Base-by-base conservation (phyloP, 768 basidiomycete genomes). In the Kockovaella imperatae region DNA sequence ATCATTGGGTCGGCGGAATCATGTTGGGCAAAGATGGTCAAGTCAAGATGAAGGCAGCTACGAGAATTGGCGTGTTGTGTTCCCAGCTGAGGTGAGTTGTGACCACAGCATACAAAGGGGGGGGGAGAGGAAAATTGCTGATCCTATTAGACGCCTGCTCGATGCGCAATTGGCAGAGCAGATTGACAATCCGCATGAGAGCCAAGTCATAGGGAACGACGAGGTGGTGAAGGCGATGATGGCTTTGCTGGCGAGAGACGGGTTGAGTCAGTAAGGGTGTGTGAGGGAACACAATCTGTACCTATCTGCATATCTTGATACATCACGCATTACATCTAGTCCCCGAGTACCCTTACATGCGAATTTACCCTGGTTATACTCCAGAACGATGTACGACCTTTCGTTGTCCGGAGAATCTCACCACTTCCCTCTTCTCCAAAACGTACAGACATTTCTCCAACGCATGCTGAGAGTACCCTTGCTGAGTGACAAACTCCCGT, bases 351-450 rank as follows among this genome's bases (percentile, higher is more conserved):
- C n/a, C n/a, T n/a, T n/a, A n/a, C n/a, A n/a, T n/a, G n/a, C n/a
- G n/a, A n/a, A n/a, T n/a, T n/a, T n/a, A n/a, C n/a, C n/a, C n/a
- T n/a, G n/a, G n/a, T n/a, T 54, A 72, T 2, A 72, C 70, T 6
- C 70, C 70, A 8, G 54, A 61, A 20, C 70, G 48, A 60, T 78
- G 76, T 8, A 81, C 75, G 38, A 80, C 75, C 67, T 81, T 81
- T 69, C 79, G 80, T 73, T 78, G 73, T 42, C 82, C 81, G 29
- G 84, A 83, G 71, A 96, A 99, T 60, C 88, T 77, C 20, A 99
- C 77, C n/a, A 93, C 78, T 69, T 99, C 95, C 54, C 89, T 77
- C 75, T 95, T 93, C 77, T 99, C 95, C 74, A 99, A 64, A 41
- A 97, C 77, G 64, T 81, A 95, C 53, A 97, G 72, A 17, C 87